These are phyloP conservation scores for Fusarium redolens DNA, from an alignment of 2,329 filamentous ascomycete species.

Conservation along the genomic window DNA sequence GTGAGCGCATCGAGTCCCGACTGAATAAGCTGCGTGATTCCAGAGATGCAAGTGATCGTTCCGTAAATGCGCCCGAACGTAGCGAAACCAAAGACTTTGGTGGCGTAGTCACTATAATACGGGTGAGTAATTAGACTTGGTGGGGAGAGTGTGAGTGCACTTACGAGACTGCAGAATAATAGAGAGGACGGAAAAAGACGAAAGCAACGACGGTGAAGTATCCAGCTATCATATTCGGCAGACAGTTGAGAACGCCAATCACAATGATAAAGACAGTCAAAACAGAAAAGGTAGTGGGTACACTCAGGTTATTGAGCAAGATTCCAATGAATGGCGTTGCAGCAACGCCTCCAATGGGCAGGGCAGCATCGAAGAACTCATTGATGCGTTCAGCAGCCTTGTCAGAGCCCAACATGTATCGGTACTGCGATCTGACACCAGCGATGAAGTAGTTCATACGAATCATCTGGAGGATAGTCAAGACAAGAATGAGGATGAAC, in stretches of 20 bases:
- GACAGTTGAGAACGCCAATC: conserved; percentile 70
- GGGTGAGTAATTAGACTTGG: not conserved
- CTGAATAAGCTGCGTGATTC: conserved; percentile 77
- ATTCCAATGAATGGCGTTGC: conserved; percentile 78
- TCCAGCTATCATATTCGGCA: conserved; percentile 70
- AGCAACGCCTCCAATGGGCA: conserved; percentile 76
- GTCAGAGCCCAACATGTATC: conserved; percentile 70
- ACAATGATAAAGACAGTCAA: conserved; percentile 70
- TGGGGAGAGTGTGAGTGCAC: conserved; percentile 16
- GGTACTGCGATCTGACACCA: conserved; percentile 76
- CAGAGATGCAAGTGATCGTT: conserved; percentile 77
- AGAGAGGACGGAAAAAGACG: conserved; percentile 78
- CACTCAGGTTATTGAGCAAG: conserved; percentile 74
- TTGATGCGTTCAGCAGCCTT: conserved; percentile 51
- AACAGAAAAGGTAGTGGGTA: conserved; percentile 67
- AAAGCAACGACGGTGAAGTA: conserved; percentile 77
- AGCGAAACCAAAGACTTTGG: conserved; percentile 85
- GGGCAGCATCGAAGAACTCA: conserved; percentile 58
- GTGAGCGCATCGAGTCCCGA: conserved; percentile 76
- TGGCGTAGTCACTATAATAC: conserved; percentile 69
- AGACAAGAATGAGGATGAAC: conserved; percentile 77
- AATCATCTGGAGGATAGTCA: conserved; percentile 70
- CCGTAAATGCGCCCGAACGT: conserved; percentile 86
- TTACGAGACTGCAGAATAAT: conserved; percentile 79
- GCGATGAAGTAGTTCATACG: conserved; percentile 79